A percentile compares a stretch with the other conserved stretches of the same genome.
phyloP scores from a whole-genome alignment of 768 basidiomycete genomes.

The Saitozyma sp. region DNA sequence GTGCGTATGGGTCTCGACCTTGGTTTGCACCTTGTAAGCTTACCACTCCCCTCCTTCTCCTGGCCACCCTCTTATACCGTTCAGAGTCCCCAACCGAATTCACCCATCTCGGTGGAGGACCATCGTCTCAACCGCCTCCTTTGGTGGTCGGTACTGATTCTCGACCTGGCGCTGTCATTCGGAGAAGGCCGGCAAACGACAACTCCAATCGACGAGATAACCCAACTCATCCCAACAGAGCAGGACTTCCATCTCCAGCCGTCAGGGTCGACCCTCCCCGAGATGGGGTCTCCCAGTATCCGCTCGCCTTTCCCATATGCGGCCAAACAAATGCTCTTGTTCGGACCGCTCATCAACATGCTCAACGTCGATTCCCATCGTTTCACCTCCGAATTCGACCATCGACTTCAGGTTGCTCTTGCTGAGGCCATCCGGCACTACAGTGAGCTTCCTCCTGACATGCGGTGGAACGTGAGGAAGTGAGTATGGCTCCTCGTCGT shows the following conservation, averaged over 20 bases:
- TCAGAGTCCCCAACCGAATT: slow-evolving; percentile 20
- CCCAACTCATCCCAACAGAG: slow-evolving; percentile 14
- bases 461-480: slow-evolving; percentile 37
- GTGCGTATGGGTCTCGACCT: slow-evolving; percentile 37
- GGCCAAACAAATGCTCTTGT: slow-evolving; percentile 26
- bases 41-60: too few relatives aligned
- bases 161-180: slow-evolving; percentile 31
- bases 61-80: too few relatives aligned
- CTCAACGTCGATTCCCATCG: slow-evolving; percentile 13
- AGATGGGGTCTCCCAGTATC: too few relatives aligned
- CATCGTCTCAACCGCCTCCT: slow-evolving; percentile 19
- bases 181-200: slow-evolving; percentile 31
- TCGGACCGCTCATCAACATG: slow-evolving; percentile 30
- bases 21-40: slow-evolving; percentile 33
- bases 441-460: slow-evolving; percentile 23
- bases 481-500: slow-evolving; percentile 10
- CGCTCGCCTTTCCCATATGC: slow-evolving; percentile 28
- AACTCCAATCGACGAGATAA: slow-evolving; percentile 34
- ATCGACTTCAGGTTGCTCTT: slow-evolving; percentile 3
- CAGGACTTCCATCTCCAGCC: slow-evolving; percentile 15
- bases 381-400: neutral
- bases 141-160: slow-evolving; percentile 31
- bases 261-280: neutral
- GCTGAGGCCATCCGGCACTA: slow-evolving; percentile 21
- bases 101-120: slow-evolving; percentile 18